A percentile compares a stretch with the other conserved stretches of the same genome.
phyloP scores from a whole-genome alignment of 73 alveolate genomes.

The Tetrahymena malaccensis region DNA sequence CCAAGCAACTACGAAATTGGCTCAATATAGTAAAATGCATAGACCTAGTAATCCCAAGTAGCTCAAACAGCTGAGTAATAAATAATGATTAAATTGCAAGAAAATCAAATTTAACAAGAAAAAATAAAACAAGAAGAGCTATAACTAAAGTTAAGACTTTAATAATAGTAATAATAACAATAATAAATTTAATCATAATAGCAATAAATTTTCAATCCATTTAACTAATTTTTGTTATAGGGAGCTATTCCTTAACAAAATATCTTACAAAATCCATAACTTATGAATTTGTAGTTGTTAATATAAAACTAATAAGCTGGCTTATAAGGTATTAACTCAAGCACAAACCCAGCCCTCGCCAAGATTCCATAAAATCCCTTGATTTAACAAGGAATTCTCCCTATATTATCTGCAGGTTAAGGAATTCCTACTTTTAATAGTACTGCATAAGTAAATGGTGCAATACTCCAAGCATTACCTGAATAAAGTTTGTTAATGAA shows the following conservation, averaged over 20 bases:
- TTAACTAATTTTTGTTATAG: not conserved
- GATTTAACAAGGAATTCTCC: not conserved
- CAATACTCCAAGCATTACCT: not conserved
- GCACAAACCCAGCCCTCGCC: not conserved
- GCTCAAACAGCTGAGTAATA: not conserved
- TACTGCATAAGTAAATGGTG: not conserved
- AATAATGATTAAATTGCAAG: not conserved
- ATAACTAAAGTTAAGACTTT: not conserved
- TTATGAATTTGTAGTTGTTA: not conserved
- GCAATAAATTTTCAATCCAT: not conserved
- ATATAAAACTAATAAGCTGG: not conserved
- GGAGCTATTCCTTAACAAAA: not conserved
- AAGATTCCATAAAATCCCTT: not conserved
- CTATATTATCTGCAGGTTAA: not conserved
- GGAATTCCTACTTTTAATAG: not conserved
- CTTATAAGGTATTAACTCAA: not conserved
- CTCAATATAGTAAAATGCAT: not conserved
- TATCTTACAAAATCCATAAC: not conserved
- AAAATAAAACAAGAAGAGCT: not conserved
- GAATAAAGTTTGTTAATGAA: not conserved
- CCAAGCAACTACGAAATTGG: not conserved
- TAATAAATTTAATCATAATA: not conserved
- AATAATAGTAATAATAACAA: not conserved
- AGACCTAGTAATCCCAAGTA: not conserved
- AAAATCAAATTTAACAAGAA: not conserved